Conservation (phyloP, 495 filamentous ascomycete genomes). For the Xylaria sp. region DNA sequence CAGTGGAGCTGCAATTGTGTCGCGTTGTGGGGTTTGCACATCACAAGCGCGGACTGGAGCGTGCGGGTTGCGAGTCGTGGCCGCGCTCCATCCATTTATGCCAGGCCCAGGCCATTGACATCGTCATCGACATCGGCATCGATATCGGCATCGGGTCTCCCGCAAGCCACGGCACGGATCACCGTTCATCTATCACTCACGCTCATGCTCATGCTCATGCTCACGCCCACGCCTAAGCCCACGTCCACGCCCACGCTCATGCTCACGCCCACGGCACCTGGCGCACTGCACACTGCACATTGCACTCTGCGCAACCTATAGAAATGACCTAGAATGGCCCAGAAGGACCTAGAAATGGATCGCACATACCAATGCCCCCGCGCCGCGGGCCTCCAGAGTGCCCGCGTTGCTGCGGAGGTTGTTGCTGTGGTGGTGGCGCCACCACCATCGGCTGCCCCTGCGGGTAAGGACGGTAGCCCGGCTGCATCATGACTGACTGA, state of each 20-base stretch:
- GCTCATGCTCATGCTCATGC: too few species aligned
- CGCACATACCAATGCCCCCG: conserved; percentile 55
- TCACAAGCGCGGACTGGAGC: conserved; percentile 24
- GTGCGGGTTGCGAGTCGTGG: conserved; percentile 8
- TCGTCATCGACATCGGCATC: background rate
- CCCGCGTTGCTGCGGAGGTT: conserved; percentile 22
- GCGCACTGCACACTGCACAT: background rate
- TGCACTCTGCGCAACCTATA: conserved; percentile 9
- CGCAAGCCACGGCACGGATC: too few species aligned
- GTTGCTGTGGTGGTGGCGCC: conserved; percentile 26
- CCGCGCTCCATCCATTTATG: conserved; percentile 1
- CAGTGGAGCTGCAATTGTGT: conserved; percentile 29
- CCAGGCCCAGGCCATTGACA: conserved; percentile 3
- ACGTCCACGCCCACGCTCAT: too few species aligned
- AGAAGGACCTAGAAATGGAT: conserved; percentile 12
- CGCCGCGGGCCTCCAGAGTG: conserved; percentile 52
- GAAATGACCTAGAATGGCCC: too few species aligned
- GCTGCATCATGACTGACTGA: conserved; percentile 55
- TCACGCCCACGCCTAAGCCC: too few species aligned
- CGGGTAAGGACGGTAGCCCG: conserved; percentile 54
- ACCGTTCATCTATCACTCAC: too few species aligned
- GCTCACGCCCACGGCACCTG: too few species aligned
- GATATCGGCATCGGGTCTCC: background rate
- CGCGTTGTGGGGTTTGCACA: conserved; percentile 29
- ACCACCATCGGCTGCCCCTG: conserved; percentile 45